Evolutionary conservation across 2,329 filamentous ascomycete species (phyloP).

Genomic region (Simplicillium aogashimaense): DNA sequence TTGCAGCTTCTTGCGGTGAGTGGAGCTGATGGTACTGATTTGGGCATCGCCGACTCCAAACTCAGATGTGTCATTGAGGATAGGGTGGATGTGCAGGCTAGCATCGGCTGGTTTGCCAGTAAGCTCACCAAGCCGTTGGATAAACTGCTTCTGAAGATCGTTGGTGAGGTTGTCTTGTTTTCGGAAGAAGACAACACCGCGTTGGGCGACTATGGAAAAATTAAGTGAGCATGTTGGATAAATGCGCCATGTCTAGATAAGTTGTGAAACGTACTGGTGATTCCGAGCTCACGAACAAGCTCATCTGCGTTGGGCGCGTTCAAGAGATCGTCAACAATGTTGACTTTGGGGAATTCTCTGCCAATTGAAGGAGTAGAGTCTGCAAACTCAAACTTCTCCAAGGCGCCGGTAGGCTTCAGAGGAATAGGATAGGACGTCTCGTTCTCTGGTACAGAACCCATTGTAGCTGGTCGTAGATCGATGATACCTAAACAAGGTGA

Average conservation of each 20-base stretch:
- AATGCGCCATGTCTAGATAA: too few species aligned
- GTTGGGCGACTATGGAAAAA: too few species aligned
- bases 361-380: constrained; percentile 44
- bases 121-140: constrained; percentile 48
- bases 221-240: too few species aligned
- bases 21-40: constrained; percentile 51
- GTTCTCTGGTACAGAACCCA: too few species aligned
- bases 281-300: too few species aligned
- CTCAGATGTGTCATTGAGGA: constrained; percentile 41
- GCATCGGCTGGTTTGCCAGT: constrained; percentile 45
- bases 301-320: too few species aligned
- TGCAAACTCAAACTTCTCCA: constrained; percentile 32
- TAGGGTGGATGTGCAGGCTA: constrained; percentile 49
- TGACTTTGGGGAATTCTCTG: constrained; percentile 38
- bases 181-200: constrained; percentile 52
- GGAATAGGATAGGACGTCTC: constrained; percentile 8
- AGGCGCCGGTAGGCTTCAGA: constrained; percentile 22
- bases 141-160: constrained; percentile 55
- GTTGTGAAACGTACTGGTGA: not conserved
- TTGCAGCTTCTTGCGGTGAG: constrained; percentile 12
- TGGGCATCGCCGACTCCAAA: constrained; percentile 40
- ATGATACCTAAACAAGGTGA: too few species aligned
- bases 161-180: constrained; percentile 50
- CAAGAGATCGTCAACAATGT: constrained; percentile 33
- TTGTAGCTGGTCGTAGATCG: too few species aligned